These are phyloP conservation scores for Lactarius pseudohatsudake DNA, from an alignment of 768 basidiomycete species.

Conservation along the genomic window DNA sequence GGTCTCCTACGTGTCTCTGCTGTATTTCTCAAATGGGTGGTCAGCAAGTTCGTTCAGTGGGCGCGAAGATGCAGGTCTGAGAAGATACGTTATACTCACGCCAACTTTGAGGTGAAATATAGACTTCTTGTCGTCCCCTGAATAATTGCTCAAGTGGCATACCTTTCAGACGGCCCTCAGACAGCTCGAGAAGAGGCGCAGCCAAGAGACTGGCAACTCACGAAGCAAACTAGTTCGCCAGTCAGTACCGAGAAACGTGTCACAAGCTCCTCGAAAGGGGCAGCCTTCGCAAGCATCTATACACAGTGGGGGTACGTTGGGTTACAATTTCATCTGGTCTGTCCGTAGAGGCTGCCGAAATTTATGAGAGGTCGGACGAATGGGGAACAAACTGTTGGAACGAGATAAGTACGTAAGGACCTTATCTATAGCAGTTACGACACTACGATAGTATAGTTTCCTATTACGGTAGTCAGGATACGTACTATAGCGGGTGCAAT, in stretches of 20 bases:
- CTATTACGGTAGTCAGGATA: too few relatives aligned
- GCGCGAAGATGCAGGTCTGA: constrained; percentile 8
- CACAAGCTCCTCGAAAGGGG: not conserved
- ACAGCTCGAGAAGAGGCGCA: not conserved
- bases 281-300: not conserved
- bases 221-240: constrained; percentile 7
- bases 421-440: too few relatives aligned
- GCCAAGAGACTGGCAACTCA: too few relatives aligned
- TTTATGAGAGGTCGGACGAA: constrained; percentile 10
- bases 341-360: constrained; percentile 1
- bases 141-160: not conserved
- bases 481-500: too few relatives aligned
- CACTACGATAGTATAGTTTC: too few relatives aligned
- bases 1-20: constrained; percentile 5
- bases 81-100: constrained; percentile 5
- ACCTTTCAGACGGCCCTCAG: not conserved
- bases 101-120: constrained; percentile 13
- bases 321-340: not conserved
- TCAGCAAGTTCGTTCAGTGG: constrained; percentile 10
- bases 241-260: not conserved
- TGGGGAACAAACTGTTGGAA: constrained; percentile 16
- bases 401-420: too few relatives aligned
- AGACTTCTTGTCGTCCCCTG: too few relatives aligned
- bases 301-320: not conserved
- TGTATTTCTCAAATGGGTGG: constrained; percentile 21